Percentiles rank a stretch among this genome's conserved stretches.
phyloP scores from a whole-genome alignment of 768 basidiomycete species.

The Termitomyces sp. region DNA sequence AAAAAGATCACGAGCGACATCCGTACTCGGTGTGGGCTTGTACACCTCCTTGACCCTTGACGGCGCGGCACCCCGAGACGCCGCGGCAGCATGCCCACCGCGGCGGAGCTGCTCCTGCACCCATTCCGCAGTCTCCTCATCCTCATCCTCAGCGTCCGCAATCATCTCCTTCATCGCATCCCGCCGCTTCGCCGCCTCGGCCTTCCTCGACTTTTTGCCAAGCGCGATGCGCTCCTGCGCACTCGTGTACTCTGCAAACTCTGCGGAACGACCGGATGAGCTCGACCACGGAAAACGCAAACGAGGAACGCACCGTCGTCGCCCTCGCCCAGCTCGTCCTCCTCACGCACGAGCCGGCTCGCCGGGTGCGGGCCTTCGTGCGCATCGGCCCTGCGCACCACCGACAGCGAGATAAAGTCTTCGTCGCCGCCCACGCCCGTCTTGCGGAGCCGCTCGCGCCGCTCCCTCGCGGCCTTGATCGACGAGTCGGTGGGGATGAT shows the following conservation, averaged over 20 bases:
- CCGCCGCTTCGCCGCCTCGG: conserved; percentile 60
- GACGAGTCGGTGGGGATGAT: conserved; percentile 67
- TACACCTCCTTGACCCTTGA: conserved; percentile 52
- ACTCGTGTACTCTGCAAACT: conserved; percentile 83
- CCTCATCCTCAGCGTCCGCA: conserved; percentile 73
- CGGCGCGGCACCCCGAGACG: conserved; percentile 22
- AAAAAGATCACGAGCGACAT: background rate
- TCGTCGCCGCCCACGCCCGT: conserved; percentile 42
- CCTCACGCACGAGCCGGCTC: conserved; percentile 77
- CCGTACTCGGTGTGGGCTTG: conserved; percentile 65
- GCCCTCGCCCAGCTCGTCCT: conserved; percentile 83
- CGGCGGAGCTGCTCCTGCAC: conserved; percentile 78
- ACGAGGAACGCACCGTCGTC: conserved; percentile 65
- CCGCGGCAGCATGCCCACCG: conserved; percentile 51
- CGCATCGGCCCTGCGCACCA: conserved; percentile 49
- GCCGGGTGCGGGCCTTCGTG: conserved; percentile 77
- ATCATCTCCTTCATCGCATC: conserved; percentile 79
- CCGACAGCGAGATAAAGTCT: conserved; percentile 76
- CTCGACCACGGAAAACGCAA: background rate
- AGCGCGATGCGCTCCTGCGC: conserved; percentile 83
- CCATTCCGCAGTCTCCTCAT: conserved; percentile 85
- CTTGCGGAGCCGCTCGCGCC: conserved; percentile 61
- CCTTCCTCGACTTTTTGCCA: conserved; percentile 75
- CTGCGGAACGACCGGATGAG: conserved; percentile 29
- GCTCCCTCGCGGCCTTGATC: conserved; percentile 69